A percentile compares a stretch with the other conserved stretches of the same genome.
Conservation (phyloP, 345 rosid genomes). For the Dovyalis caffra region DNA sequence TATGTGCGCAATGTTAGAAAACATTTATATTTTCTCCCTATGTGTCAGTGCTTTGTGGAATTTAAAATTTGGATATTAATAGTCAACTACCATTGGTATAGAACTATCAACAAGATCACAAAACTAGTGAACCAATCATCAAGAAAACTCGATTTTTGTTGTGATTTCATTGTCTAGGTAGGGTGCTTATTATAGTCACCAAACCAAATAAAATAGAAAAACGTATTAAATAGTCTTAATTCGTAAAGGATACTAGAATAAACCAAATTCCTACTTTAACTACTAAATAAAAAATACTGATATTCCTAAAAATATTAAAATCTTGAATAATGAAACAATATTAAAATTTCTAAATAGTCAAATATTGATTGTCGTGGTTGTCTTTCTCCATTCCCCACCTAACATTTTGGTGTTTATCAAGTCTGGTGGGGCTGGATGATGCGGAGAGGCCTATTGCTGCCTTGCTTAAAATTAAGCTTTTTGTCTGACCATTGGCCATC, state of each 20-base stretch:
- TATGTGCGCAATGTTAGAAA: not conserved
- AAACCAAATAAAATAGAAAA: not conserved
- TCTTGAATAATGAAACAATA: not conserved
- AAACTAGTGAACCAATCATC: not conserved
- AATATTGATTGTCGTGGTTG: not conserved
- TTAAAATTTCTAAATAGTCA: not conserved
- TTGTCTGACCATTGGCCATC: not conserved
- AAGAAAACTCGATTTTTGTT: not conserved
- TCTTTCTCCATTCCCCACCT: not conserved
- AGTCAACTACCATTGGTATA: slow-evolving; percentile 7
- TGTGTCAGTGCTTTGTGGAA: not conserved
- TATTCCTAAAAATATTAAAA: not conserved
- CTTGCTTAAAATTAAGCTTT: not conserved
- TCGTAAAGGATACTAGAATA: not conserved
- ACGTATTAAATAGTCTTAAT: not conserved
- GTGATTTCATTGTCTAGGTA: not conserved
- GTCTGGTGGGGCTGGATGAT: slow-evolving; percentile 2
- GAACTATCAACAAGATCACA: not conserved
- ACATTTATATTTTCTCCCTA: not conserved
- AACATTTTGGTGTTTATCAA: not conserved
- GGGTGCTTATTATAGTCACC: not conserved
- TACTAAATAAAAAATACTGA: not conserved
- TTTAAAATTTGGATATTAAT: not conserved
- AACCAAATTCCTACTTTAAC: not conserved
- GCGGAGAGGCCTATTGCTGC: not conserved